Conservation (phyloP, 176 grass and related monocot genomes). For the Tillandsia fasciculata region DNA sequence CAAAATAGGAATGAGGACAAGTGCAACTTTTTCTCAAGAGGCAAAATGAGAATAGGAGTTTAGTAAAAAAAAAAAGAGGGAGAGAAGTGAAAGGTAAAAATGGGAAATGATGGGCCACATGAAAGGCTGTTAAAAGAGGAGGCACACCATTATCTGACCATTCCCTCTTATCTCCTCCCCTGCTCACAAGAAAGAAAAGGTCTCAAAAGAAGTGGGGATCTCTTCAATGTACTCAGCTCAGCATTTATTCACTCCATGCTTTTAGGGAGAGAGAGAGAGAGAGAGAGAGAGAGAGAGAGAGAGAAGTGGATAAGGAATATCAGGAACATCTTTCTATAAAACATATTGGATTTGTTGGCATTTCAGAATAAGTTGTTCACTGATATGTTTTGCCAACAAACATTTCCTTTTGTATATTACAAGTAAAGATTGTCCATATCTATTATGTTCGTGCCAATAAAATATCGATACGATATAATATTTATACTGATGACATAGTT, state of each 20-base stretch:
- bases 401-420: too few relatives aligned
- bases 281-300: neutral
- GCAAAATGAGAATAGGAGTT: too few relatives aligned
- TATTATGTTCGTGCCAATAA: too few relatives aligned
- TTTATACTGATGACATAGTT: too few relatives aligned
- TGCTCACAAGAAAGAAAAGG: conserved; percentile 2
- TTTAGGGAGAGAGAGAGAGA: neutral
- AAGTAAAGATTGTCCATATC: too few relatives aligned
- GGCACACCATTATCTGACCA: neutral
- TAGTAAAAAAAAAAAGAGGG: neutral
- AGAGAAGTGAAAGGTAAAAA: neutral
- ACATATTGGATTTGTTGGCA: too few relatives aligned
- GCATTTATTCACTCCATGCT: conserved; percentile 8
- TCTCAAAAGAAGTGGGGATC: conserved; percentile 3
- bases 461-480: too few relatives aligned
- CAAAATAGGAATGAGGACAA: neutral
- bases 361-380: too few relatives aligned
- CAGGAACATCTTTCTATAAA: too few relatives aligned
- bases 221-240: neutral
- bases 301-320: too few relatives aligned
- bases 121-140: conserved; percentile 7
- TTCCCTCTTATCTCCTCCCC: neutral
- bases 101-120: neutral
- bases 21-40: neutral
- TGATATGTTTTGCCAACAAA: too few relatives aligned